Conservation (phyloP, 306 rosid species). For the Luffa acutangula region DNA sequence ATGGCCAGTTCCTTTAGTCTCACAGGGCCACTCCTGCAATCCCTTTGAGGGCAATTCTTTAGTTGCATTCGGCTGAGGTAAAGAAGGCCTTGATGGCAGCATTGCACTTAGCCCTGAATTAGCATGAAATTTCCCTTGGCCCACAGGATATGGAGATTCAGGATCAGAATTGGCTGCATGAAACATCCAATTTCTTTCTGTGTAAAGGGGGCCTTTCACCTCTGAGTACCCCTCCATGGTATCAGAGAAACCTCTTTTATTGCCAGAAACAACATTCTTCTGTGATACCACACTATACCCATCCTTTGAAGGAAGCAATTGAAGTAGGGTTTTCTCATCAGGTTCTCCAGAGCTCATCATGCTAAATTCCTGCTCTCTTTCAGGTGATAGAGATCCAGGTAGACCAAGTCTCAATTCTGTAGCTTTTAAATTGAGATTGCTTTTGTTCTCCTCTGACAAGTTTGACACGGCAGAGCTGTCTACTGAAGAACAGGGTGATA, state of each 20-base stretch:
- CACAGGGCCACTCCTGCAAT: conserved; percentile 51
- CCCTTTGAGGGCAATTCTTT: conserved; percentile 51
- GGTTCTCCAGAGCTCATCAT: conserved; percentile 32
- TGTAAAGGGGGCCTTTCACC: conserved; percentile 27
- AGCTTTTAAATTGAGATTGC: conserved; percentile 65
- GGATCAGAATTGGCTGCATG: conserved; percentile 20
- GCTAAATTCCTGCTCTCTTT: conserved; percentile 38
- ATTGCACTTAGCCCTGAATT: conserved; percentile 38
- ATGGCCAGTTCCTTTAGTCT: conserved; percentile 42
- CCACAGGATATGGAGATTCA: conserved; percentile 24
- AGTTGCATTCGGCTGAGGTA: conserved; percentile 31
- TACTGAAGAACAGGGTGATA: conserved; percentile 89
- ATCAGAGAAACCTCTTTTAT: conserved; percentile 84
- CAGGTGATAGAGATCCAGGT: conserved; percentile 90
- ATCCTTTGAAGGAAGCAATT: conserved; percentile 73
- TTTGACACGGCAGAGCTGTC: conserved; percentile 62
- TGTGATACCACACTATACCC: conserved; percentile 41
- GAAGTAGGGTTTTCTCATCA: conserved; percentile 78
- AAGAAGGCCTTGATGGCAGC: conserved; percentile 62
- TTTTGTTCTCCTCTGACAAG: conserved; percentile 52
- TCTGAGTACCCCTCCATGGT: conserved; percentile 63
- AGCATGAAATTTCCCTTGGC: conserved; percentile 60
- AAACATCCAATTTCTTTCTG: conserved; percentile 30
- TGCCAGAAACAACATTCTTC: conserved; percentile 62
- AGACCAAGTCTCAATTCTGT: conserved; percentile 89